These are phyloP conservation scores for Pilasporangium apinafurcum DNA, from an alignment of 352 stramenopile species.

Conservation along the genomic window DNA sequence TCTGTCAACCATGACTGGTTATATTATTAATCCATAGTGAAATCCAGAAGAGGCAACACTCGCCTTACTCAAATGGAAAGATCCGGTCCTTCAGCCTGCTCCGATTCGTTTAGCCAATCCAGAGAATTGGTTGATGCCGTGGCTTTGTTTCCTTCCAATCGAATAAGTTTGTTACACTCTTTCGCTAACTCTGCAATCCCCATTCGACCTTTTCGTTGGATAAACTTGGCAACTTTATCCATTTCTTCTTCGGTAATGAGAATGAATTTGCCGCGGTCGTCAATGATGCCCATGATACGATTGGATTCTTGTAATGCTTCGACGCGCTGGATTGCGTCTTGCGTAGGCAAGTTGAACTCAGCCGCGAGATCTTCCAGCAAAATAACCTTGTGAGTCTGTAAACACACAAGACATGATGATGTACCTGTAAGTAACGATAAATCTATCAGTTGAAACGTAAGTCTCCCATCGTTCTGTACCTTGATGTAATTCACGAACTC, in stretches of 20 bases:
- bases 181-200: slow-evolving; percentile 56
- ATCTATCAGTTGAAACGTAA: too few species aligned
- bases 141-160: slow-evolving; percentile 38
- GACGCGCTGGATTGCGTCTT: slow-evolving; percentile 61
- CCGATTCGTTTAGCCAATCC: slow-evolving; percentile 33
- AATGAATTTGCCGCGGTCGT: slow-evolving; percentile 81
- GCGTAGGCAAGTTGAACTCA: slow-evolving; percentile 58
- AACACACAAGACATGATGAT: neutral
- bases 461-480: slow-evolving; percentile 8
- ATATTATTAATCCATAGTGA: too few species aligned
- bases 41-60: too few species aligned
- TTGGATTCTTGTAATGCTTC: slow-evolving; percentile 43
- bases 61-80: too few species aligned
- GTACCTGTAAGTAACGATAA: neutral
- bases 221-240: slow-evolving; percentile 65
- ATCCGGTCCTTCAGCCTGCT: slow-evolving; percentile 6
- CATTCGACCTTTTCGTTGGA: slow-evolving; percentile 58
- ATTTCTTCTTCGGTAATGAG: slow-evolving; percentile 77
- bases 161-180: slow-evolving; percentile 77
- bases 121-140: slow-evolving; percentile 8
- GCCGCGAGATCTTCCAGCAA: slow-evolving; percentile 65
- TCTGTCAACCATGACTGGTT: too few species aligned
- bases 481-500: slow-evolving; percentile 74
- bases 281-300: slow-evolving; percentile 64
- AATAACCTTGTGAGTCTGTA: slow-evolving; percentile 60